A percentile compares a stretch with the other conserved stretches of the same genome.
Conservation (phyloP, 108 stramenopile species). For the Aurantiochytrium sp. region DNA sequence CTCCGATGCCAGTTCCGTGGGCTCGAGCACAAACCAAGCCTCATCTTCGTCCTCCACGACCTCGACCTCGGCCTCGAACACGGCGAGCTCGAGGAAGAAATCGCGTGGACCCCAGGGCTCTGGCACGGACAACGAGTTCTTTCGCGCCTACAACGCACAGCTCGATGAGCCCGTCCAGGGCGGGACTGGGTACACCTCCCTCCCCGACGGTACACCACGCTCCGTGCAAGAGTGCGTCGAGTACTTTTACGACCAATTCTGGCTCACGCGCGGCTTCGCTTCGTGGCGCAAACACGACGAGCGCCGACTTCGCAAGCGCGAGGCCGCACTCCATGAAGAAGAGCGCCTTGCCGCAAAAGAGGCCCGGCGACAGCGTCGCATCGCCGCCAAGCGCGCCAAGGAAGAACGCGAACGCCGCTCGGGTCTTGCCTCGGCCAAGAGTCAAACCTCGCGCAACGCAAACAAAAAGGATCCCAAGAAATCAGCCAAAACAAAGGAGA, state of each 20-base stretch:
- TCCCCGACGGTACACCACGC: background rate
- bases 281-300: constrained; percentile 1
- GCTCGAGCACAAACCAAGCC: too few relatives aligned
- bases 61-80: background rate
- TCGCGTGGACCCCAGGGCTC: background rate
- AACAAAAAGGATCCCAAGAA: background rate
- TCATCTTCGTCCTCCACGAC: background rate
- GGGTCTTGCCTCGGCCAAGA: background rate
- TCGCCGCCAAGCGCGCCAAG: background rate
- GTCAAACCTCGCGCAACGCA: background rate
- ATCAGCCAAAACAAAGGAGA: background rate
- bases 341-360: constrained; percentile 4
- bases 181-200: background rate
- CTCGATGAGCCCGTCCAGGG: background rate
- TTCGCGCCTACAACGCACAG: background rate
- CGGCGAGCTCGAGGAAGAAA: background rate
- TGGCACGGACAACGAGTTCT: background rate
- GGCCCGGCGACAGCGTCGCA: background rate
- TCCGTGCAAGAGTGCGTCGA: background rate
- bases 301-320: background rate
- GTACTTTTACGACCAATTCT: constrained; percentile 14
- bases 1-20: too few relatives aligned
- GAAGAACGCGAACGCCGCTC: background rate
- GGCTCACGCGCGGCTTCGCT: background rate
- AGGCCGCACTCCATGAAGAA: background rate